Evolutionary conservation across 164 flowering plant species (phyloP), one percentile per base, ranked within the genome.

Genomic region (Magnolia officinalis): DNA sequence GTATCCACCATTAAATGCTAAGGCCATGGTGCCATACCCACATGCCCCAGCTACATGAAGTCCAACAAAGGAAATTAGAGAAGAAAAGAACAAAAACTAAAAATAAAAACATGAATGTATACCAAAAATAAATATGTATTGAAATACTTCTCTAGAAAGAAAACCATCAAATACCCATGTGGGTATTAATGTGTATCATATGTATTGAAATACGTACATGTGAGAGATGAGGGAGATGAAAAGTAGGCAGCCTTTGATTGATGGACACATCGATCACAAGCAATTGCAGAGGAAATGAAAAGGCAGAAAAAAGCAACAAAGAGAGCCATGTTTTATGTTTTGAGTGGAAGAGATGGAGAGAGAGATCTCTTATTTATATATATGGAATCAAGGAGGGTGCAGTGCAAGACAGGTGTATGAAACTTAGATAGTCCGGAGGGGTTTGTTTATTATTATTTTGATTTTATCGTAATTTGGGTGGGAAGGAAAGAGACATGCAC

Each of bases 251-350:
- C 98, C 73, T 87, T 91, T 73, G 88, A 63, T 79, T 84, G 89
- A 77, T 89, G 91, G 49, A 90, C 81, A 50, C 98, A 95, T 58
- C 94, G 89, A 84, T 91, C 97, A 76, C 98, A 92, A 66, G 91
- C 95, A 72, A 75, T 55, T 1, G 88, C 90, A 75, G 87, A 87
- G 18, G 91, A 87, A 63, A 83, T 16, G 10, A 89, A 67, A 50
- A 80, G 75, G 45, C 85, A 70, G 79, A 85, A 75, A 78, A 86
- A 55, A 80, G 76, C 82, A 16, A 85, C 73, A 63, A 82, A 80
- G 75, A 79, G 1, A 77, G 78, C 85, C 89, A 89, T 87, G 63
- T 82, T 77, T 73, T n/a, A 45, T 58, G 8, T 71, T 24, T 1
- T 24, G 13, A 11, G 73, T 31, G 52, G 50, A 20, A 11, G 52